Evolutionary conservation across 2,329 filamentous ascomycete genomes (phyloP).

Genomic region (Penicillium sp.): DNA sequence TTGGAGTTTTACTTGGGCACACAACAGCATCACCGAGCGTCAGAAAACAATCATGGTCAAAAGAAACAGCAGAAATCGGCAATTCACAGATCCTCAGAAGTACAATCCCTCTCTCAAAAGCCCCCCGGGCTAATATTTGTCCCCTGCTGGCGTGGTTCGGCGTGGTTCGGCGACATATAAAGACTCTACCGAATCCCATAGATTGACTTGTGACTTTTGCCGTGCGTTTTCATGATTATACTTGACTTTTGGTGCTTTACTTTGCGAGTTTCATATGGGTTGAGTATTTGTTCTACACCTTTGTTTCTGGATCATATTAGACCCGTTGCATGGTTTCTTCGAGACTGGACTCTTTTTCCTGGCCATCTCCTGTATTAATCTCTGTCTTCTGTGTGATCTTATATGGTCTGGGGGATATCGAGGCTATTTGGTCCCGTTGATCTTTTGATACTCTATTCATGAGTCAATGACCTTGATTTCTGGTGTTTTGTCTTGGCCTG

Average conservation of each 20-base stretch:
- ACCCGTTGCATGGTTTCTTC: conserved; percentile 14
- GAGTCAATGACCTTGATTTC: conserved; percentile 15
- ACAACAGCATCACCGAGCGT: conserved; percentile 19
- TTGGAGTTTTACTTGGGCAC: conserved; percentile 22
- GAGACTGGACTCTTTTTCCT: conserved; percentile 4
- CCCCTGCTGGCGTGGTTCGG: background rate
- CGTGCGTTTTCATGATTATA: background rate
- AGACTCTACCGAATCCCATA: conserved; percentile 11
- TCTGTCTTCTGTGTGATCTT: conserved; percentile 15
- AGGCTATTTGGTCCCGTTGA: conserved; percentile 1
- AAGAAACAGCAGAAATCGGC: background rate
- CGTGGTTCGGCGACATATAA: background rate
- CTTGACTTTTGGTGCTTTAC: background rate
- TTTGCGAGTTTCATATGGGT: background rate
- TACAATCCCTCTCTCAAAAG: background rate
- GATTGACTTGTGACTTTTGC: conserved; percentile 10
- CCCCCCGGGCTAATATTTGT: background rate
- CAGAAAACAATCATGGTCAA: conserved; percentile 11
- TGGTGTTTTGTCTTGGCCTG: conserved; percentile 11
- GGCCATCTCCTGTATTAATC: conserved; percentile 24
- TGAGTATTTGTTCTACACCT: conserved; percentile 5
- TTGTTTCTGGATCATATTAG: conserved; percentile 17
- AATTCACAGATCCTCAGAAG: background rate
- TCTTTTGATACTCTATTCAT: conserved; percentile 8
- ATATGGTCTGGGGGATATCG: background rate